A percentile compares a stretch with the other conserved stretches of the same genome.
phyloP scores from a whole-genome alignment of 805 yeast species.

The Priceomyces carsonii region DNA sequence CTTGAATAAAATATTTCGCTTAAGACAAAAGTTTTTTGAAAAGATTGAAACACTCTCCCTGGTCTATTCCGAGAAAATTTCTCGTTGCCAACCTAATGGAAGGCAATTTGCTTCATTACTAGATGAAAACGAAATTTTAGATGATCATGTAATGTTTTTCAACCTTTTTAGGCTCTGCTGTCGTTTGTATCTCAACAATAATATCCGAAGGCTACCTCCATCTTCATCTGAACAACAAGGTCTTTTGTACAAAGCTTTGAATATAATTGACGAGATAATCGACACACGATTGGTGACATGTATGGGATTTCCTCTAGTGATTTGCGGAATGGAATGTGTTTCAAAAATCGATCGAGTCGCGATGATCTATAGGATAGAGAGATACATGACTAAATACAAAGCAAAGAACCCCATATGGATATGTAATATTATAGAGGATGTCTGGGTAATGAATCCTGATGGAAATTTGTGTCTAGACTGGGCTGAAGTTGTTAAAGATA shows the following conservation, averaged over 20 bases:
- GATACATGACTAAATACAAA: neutral
- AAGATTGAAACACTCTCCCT: neutral
- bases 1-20: neutral
- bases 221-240: neutral
- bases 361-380: neutral
- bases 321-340: conserved; percentile 1
- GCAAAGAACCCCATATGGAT: no score
- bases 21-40: neutral
- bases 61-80: no score
- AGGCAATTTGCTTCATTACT: neutral
- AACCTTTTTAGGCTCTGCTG: neutral
- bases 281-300: conserved; percentile 3
- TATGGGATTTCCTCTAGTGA: conserved; percentile 1
- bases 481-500: no score
- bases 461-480: no score
- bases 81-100: neutral
- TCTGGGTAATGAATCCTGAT: no score
- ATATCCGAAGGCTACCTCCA: neutral
- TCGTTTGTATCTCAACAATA: neutral
- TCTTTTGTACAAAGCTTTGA: neutral
- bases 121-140: neutral
- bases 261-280: neutral
- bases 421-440: no score
- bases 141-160: neutral
- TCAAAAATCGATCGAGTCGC: neutral